Base-by-base conservation (phyloP, 2,329 filamentous ascomycete genomes). In the Xylaria sp. region DNA sequence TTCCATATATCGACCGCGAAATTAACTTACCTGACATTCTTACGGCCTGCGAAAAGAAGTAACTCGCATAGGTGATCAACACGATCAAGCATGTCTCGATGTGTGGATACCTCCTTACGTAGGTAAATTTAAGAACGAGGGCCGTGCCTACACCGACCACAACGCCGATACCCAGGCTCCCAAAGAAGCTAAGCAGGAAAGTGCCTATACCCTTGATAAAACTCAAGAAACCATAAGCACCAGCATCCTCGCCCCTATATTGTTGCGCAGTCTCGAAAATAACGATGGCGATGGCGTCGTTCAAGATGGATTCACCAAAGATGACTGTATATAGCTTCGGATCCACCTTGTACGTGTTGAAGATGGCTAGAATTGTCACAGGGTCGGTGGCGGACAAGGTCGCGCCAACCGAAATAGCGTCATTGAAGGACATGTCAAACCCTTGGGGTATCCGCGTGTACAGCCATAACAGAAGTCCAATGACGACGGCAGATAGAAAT, bases 321-420 rank as follows among this genome's bases (percentile, higher is more conserved):
- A 99, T 99, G 79, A 99, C 90, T 36, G 96, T 99, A 83, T 99
- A 99, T 20, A 99, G 88, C 82, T 98, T 98, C 2, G 96, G 96
- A 77, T 99, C 96, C 75, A 99, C 96, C 82, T 98, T 98, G 88
- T 98, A 99, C 1, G 96, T 92, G 80, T 97, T 98, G 88, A 99
- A 99, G 74, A 99, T 99, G 79, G 96, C 96, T 63, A 99, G 85
- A 75, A 99, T 98, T 0, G 96, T 99, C 67, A 99, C 95, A 0
- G 96, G 96, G 78, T 99, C 96, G 1, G 96, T 99, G 68, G 96
- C 96, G 1, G 96, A 98, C 38, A 99, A 88, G 0, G 96, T 99
- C 53, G 96, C 96, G 75, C 96, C 96, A 51, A 99, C 93, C 0
- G 94, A 97, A 79, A 99, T 96, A 72, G 96, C 96, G 78, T 99